Conservation (phyloP, 192 early-diverging fungal genomes). For the Linnemannia schmuckeri region DNA sequence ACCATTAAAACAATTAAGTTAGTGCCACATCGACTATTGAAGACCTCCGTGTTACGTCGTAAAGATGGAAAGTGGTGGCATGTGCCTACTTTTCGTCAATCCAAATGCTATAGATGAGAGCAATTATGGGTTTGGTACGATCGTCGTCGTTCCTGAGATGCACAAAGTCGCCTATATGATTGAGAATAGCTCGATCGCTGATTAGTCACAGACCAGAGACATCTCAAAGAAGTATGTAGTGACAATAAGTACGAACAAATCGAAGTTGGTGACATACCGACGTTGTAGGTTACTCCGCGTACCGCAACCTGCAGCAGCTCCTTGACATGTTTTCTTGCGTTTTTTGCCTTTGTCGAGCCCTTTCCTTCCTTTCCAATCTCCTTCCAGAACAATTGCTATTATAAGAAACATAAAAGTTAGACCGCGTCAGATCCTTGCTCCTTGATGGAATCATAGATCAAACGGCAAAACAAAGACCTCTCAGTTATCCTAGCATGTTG, state of each 20-base stretch:
- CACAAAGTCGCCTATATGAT: slow-evolving; percentile 71
- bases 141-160: slow-evolving; percentile 70
- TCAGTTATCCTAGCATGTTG: neutral
- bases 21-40: neutral
- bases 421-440: neutral
- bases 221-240: too few species aligned
- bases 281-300: slow-evolving; percentile 27
- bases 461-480: neutral
- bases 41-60: neutral
- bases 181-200: neutral
- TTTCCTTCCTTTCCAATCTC: slow-evolving; percentile 49
- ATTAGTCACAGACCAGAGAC: neutral
- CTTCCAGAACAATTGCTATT: slow-evolving; percentile 48
- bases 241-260: neutral
- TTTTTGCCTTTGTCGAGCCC: slow-evolving; percentile 22
- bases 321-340: slow-evolving; percentile 33
- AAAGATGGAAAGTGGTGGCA: neutral
- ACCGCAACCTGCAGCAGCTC: slow-evolving; percentile 21
- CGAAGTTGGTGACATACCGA: slow-evolving; percentile 21
- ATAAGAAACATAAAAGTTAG: neutral
- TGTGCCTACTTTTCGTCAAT: slow-evolving; percentile 57
- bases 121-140: slow-evolving; percentile 71
- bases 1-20: neutral
- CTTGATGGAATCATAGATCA: neutral
- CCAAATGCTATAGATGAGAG: slow-evolving; percentile 67